These are phyloP conservation scores for Arxiozyma slooffiae DNA, from an alignment of 1,139 yeast species.

Conservation along the genomic window DNA sequence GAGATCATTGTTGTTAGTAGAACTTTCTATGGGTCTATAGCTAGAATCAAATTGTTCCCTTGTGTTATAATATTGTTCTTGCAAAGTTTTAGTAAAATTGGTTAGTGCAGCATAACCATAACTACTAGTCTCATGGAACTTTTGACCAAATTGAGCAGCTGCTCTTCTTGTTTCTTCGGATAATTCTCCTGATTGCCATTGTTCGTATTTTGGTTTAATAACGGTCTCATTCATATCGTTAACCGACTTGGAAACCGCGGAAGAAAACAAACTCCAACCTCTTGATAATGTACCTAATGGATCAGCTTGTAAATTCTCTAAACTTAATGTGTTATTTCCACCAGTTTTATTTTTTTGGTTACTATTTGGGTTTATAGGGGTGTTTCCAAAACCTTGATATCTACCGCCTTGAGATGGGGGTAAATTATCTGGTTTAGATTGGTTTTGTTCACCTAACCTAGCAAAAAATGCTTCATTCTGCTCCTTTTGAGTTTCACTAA, in stretches of 20 bases:
- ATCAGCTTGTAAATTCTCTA: conserved; percentile 72
- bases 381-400: conserved; percentile 82
- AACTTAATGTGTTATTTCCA: conserved; percentile 41
- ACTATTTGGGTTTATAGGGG: conserved; percentile 35
- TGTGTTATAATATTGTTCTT: conserved; percentile 21
- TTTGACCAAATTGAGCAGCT: conserved; percentile 91
- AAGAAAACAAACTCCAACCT: conserved; percentile 91
- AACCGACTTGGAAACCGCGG: conserved; percentile 72
- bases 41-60: neutral
- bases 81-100: conserved; percentile 44
- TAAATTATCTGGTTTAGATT: conserved; percentile 60
- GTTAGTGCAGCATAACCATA: conserved; percentile 60
- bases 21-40: neutral
- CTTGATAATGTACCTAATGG: conserved; percentile 81
- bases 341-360: conserved; percentile 22
- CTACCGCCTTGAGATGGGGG: conserved; percentile 95
- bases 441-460: conserved; percentile 62
- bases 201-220: conserved; percentile 78
- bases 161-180: conserved; percentile 79
- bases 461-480: conserved; percentile 79
- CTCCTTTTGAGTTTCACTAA: conserved; percentile 35
- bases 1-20: neutral
- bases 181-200: conserved; percentile 70
- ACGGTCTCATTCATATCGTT: conserved; percentile 80
- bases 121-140: conserved; percentile 79